These are phyloP conservation scores for Pilaira anomala DNA, from an alignment of 192 early-diverging fungal species.

Conservation along the genomic window DNA sequence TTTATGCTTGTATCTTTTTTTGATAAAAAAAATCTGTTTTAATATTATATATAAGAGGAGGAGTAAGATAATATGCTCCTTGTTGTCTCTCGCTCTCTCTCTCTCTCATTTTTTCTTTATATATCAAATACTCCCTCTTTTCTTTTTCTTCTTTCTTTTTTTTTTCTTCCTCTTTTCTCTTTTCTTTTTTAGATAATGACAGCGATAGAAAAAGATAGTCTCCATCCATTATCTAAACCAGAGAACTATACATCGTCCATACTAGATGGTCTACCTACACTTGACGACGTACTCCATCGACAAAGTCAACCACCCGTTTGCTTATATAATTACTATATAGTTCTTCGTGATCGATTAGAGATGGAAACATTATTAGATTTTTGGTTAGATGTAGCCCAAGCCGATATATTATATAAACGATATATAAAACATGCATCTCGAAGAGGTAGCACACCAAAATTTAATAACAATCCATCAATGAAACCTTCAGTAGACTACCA, in stretches of 20 bases:
- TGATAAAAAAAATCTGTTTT: background rate
- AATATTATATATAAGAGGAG: background rate
- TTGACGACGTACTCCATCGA: constrained; percentile 64
- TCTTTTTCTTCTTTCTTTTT: background rate
- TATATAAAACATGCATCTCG: constrained; percentile 38
- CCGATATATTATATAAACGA: constrained; percentile 59
- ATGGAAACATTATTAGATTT: constrained; percentile 69
- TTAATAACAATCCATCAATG: background rate
- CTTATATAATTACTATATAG: constrained; percentile 72
- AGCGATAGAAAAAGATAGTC: constrained; percentile 1
- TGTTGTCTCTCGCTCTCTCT: background rate
- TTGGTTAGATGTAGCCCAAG: constrained; percentile 71
- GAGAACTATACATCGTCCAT: constrained; percentile 10
- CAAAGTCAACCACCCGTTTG: constrained; percentile 69
- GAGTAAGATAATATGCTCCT: background rate
- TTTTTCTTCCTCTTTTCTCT: background rate
- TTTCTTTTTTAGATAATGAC: background rate
- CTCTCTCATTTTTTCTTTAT: no score
- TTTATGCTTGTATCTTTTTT: no score
- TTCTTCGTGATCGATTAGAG: constrained; percentile 60
- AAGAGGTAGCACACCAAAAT: background rate
- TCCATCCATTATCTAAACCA: constrained; percentile 11
- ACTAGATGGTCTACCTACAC: constrained; percentile 51
- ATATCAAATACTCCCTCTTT: background rate
- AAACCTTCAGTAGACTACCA: background rate